Evolutionary conservation across 176 grass and related monocot genomes (phyloP).

Genomic region (Paspalum vaginatum): DNA sequence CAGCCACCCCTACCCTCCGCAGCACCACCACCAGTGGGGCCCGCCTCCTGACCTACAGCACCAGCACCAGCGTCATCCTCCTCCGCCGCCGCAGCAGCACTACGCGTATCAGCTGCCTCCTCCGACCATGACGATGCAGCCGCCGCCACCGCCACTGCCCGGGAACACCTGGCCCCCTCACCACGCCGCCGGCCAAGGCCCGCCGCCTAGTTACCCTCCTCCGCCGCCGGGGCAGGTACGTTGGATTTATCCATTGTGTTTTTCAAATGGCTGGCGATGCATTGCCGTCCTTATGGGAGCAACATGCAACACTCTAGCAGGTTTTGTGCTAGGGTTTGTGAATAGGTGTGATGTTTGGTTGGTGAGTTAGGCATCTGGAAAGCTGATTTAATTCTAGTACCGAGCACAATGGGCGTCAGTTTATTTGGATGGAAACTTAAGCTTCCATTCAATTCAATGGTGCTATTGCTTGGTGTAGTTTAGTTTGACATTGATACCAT

Average conservation of each 20-base stretch:
- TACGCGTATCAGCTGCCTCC: constrained; percentile 55
- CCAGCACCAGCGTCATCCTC: constrained; percentile 44
- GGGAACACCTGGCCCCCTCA: constrained; percentile 50
- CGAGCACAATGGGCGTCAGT: background rate
- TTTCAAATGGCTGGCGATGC: background rate
- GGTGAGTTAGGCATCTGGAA: constrained; percentile 16
- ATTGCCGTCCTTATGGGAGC: background rate
- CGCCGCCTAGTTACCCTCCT: constrained; percentile 40
- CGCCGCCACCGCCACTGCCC: constrained; percentile 27
- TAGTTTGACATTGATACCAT: background rate
- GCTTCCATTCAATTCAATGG: background rate
- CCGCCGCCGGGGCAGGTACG: constrained; percentile 57
- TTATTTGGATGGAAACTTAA: background rate
- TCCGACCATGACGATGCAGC: constrained; percentile 28
- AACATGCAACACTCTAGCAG: background rate
- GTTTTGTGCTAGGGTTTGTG: constrained; percentile 33
- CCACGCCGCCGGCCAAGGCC: constrained; percentile 28
- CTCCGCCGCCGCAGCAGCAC: constrained; percentile 23
- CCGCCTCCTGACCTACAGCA: constrained; percentile 46
- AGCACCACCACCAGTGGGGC: constrained; percentile 64
- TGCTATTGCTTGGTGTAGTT: background rate
- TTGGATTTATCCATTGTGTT: background rate
- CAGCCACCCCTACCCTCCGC: constrained; percentile 45
- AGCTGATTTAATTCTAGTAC: background rate
- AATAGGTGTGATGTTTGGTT: background rate